Evolutionary conservation across 2,329 filamentous ascomycete genomes (phyloP).

Genomic region (Colletotrichum camelliae): DNA sequence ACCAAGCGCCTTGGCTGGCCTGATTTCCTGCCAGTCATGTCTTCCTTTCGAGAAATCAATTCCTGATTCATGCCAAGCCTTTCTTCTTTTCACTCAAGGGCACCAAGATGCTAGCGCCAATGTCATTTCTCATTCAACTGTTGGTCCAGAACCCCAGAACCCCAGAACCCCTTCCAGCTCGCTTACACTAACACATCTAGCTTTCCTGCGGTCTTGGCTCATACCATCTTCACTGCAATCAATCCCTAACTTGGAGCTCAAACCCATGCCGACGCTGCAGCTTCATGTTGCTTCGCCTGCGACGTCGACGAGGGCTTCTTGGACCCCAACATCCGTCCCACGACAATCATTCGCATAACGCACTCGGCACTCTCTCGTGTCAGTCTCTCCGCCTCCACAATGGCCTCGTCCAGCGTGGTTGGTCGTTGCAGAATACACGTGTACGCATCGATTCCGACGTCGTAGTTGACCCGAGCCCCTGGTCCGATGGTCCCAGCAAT

Average conservation of each 20-base stretch:
- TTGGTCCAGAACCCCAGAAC: not conserved
- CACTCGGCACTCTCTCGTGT: constrained; percentile 37
- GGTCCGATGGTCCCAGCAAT: constrained; percentile 41
- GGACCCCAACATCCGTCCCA: constrained; percentile 32
- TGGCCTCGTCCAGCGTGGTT: constrained; percentile 34
- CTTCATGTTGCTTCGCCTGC: not conserved
- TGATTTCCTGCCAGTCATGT: not conserved
- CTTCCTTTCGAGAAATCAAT: not conserved
- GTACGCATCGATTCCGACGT: constrained; percentile 37
- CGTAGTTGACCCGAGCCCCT: constrained; percentile 37
- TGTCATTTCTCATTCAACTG: constrained; percentile 1
- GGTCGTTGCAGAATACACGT: constrained; percentile 37
- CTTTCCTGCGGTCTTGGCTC: constrained; percentile 7
- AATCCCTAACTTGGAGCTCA: not conserved
- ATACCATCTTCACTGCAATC: not conserved
- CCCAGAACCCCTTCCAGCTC: not conserved
- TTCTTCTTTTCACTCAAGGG: constrained; percentile 8
- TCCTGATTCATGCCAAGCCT: constrained; percentile 12
- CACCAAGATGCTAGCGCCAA: not conserved
- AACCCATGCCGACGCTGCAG: not conserved
- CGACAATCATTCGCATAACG: constrained; percentile 37
- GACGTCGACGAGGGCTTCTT: not conserved
- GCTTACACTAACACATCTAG: not conserved
- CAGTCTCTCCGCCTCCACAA: constrained; percentile 33
- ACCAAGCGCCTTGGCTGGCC: constrained; percentile 14